Evolutionary conservation across 306 rosid species (phyloP), one percentile per base, ranked within the genome.

Genomic region (Prunus mongolica): DNA sequence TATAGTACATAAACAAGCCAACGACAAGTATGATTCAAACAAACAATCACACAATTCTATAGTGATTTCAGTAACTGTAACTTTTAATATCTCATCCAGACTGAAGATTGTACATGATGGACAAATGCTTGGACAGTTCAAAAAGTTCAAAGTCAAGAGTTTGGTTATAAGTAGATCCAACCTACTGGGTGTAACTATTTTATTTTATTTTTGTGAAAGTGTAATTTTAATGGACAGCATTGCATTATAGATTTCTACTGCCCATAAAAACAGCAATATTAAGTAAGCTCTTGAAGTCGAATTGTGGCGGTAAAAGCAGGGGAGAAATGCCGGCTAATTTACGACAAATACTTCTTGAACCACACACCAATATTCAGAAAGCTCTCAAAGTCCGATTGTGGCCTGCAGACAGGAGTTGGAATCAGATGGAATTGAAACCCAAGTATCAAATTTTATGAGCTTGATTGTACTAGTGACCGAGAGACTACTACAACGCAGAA

Each of bases 351-450:
- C 82, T 90, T 95, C 76, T 85, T 84, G 87, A 95, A 95, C 97
- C 97, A 95, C 28, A 86, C 88, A 18, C 92, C 97, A 79, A 95
- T 88, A 73, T 89, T 95, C 57, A 95, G 91, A 82, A 76, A 92
- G 86, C 93, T 86, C 86, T 95, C 98, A 24, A 86, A 95, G 84
- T 92, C 96, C 1, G 98, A 88, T 85, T 89, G 97, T 12, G 98
- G 98, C 85, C 98, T 95, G 81, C 67, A 71, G 19, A 70, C 30
- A 32, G 2, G 38, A 58, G 45, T 58, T 58, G 10, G 27, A 41
- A 58, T 22, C 20, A 71, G 67, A 72, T 72, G 19, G 20, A 56
- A 38, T 38, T 25, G 25, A 56, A 44, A 72, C 20, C 55, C 7
- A 11, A 58, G 67, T 9, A 38, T 12, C 52, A 56, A 32, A 71